Base-by-base conservation (phyloP, 345 rosid genomes). In the Camelina sativa region DNA sequence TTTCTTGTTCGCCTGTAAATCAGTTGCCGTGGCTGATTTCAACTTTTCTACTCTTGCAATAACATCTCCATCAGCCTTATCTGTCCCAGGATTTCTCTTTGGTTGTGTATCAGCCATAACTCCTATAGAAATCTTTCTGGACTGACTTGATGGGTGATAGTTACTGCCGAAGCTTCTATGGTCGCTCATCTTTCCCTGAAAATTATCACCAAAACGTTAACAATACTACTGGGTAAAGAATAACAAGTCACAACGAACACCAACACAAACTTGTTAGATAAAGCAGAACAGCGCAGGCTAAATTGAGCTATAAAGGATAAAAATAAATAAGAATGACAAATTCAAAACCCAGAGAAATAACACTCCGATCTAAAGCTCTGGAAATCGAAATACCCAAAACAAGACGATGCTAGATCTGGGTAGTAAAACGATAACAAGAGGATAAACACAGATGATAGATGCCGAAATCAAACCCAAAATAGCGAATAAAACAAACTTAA, bases 91-190 rank as follows among this genome's bases (percentile, higher is more conserved):
- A 59, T 80, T 80, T 83, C 77, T 83, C 80, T 77, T 84, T 23
- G 81, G 76, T 34, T 50, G 76, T 57, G 91, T 74, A 73, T 86
- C 92, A 8, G 72, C 76, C 79, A 78, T 62, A 69, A 95, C 82
- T 79, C 99, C 99, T 34, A 95, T 85, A 22, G 97, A 92, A 28
- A 90, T 83, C 86, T 95, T 95, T 74, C 92, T 87, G 32, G 87
- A 76, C 61, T 91, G 97, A 79, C 93, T 90, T 57, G 86, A 83
- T 20, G 82, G 90, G 72, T 52, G 82, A 71, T 54, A 81, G 76
- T 76, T 75, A 75, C 88, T 85, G 68, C 89, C 90, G 64, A 79
- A 80, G 78, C 91, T 92, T 46, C 84, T 87, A 62, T 74, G 71
- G 11, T 82, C 84, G 38, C 81, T 85, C 88, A 84, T 82, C 62